These are phyloP conservation scores for Lasiodiplodia citricola DNA, from an alignment of 2,329 filamentous ascomycete species.

Conservation along the genomic window DNA sequence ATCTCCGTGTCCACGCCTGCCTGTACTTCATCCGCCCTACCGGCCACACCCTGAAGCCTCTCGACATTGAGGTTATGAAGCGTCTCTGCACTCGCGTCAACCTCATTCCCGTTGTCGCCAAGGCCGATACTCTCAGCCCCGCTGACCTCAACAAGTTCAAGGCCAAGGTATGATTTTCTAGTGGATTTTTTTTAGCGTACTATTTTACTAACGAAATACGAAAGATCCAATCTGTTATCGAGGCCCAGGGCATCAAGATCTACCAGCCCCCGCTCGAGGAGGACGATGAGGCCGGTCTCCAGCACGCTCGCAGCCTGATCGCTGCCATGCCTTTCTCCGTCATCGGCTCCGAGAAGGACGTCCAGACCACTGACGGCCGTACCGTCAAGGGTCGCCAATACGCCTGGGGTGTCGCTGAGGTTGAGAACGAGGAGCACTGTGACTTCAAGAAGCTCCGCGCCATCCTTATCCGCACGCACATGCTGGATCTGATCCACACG, in stretches of 20 bases:
- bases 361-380: slow-evolving; percentile 93
- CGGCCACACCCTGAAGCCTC: slow-evolving; percentile 95
- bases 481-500: slow-evolving; percentile 99
- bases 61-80: slow-evolving; percentile 99
- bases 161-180: slow-evolving; percentile 71
- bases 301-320: slow-evolving; percentile 93
- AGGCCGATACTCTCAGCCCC: slow-evolving; percentile 96
- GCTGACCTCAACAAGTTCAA: slow-evolving; percentile 93
- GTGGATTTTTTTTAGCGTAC: background rate
- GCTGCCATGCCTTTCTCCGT: slow-evolving; percentile 98
- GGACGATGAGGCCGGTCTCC: slow-evolving; percentile 93
- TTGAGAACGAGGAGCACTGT: slow-evolving; percentile 99
- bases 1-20: slow-evolving; percentile 97
- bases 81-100: slow-evolving; percentile 97
- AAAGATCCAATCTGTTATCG: slow-evolving; percentile 91
- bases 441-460: slow-evolving; percentile 99
- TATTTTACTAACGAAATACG: slow-evolving; percentile 29
- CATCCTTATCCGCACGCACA: slow-evolving; percentile 98
- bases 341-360: slow-evolving; percentile 98
- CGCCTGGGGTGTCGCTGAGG: slow-evolving; percentile 98
- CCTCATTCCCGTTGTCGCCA: slow-evolving; percentile 96
- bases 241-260: slow-evolving; percentile 99
- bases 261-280: slow-evolving; percentile 98
- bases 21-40: slow-evolving; percentile 99
- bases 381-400: slow-evolving; percentile 99